phyloP scores from a whole-genome alignment of 805 yeast species.

The Cyberlindnera maritima region DNA sequence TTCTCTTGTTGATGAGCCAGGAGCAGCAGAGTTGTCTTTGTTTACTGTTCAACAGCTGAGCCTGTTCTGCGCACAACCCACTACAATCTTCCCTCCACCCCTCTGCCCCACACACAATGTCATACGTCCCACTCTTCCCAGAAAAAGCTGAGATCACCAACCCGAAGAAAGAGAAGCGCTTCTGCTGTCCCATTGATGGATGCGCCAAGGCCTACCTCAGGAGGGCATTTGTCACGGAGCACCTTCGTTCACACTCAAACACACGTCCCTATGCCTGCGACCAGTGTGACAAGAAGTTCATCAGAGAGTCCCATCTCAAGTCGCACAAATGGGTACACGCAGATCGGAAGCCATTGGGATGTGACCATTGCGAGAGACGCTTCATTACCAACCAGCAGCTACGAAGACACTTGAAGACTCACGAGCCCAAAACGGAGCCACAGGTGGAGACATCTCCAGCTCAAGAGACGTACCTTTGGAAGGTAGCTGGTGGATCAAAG shows the following conservation, averaged over 20 bases:
- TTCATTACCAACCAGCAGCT: slow-evolving; percentile 57
- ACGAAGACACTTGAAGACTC: slow-evolving; percentile 47
- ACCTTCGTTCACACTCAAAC: slow-evolving; percentile 65
- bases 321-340: slow-evolving; percentile 72
- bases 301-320: slow-evolving; percentile 70
- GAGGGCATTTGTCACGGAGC: slow-evolving; percentile 59
- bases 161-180: slow-evolving; percentile 34
- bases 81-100: too few species aligned
- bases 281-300: slow-evolving; percentile 57
- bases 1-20: too few species aligned
- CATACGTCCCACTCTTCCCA: not conserved
- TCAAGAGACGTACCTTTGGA: not conserved
- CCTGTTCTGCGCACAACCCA: too few species aligned
- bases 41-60: too few species aligned
- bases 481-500: not conserved
- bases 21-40: too few species aligned
- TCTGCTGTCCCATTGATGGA: slow-evolving; percentile 40
- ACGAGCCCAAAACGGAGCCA: not conserved
- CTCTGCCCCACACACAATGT: not conserved
- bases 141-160: not conserved
- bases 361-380: slow-evolving; percentile 57
- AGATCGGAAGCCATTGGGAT: slow-evolving; percentile 50
- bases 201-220: slow-evolving; percentile 53
- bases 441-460: not conserved
- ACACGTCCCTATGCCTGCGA: slow-evolving; percentile 70